Evolutionary conservation across 805 yeast genomes (phyloP).

Genomic region (Teunomyces barrocoloradensis): DNA sequence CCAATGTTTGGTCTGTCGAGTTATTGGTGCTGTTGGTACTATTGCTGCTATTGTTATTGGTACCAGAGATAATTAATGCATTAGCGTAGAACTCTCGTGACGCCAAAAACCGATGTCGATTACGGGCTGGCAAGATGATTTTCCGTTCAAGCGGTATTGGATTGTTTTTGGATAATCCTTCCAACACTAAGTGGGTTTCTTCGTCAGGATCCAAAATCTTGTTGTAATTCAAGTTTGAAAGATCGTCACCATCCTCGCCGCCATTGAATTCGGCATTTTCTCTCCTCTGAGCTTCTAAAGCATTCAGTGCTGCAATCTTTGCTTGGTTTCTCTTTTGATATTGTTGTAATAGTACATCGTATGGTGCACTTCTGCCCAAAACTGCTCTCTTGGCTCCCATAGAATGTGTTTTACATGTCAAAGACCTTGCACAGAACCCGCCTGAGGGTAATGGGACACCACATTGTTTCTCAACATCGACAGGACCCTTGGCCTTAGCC

Average conservation of each 20-base stretch:
- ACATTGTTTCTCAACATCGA: slow-evolving; percentile 91
- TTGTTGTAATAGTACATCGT: slow-evolving; percentile 81
- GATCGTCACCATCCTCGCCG: slow-evolving; percentile 17
- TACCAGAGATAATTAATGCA: slow-evolving; percentile 66
- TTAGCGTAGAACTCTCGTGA: slow-evolving; percentile 94
- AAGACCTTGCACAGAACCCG: slow-evolving; percentile 92
- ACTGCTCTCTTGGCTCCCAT: slow-evolving; percentile 98
- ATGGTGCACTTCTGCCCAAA: slow-evolving; percentile 88
- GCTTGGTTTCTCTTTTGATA: slow-evolving; percentile 93
- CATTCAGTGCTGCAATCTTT: slow-evolving; percentile 78
- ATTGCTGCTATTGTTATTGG: slow-evolving; percentile 38
- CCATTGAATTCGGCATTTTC: slow-evolving; percentile 53
- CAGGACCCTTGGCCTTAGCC: slow-evolving; percentile 72
- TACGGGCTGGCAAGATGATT: slow-evolving; percentile 64
- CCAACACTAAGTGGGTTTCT: slow-evolving; percentile 87
- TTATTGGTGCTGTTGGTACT: slow-evolving; percentile 11
- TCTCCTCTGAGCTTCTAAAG: slow-evolving; percentile 72
- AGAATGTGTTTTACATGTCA: slow-evolving; percentile 96
- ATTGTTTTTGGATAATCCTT: slow-evolving; percentile 77
- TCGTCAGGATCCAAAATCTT: slow-evolving; percentile 79
- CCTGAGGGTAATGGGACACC: slow-evolving; percentile 94
- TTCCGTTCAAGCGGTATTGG: slow-evolving; percentile 84
- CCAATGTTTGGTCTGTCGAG: slow-evolving; percentile 37
- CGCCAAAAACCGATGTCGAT: slow-evolving; percentile 71
- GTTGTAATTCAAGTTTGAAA: slow-evolving; percentile 34